These are phyloP conservation scores for Yamadazyma sp. DNA, from an alignment of 805 yeast genomes.

Conservation along the genomic window DNA sequence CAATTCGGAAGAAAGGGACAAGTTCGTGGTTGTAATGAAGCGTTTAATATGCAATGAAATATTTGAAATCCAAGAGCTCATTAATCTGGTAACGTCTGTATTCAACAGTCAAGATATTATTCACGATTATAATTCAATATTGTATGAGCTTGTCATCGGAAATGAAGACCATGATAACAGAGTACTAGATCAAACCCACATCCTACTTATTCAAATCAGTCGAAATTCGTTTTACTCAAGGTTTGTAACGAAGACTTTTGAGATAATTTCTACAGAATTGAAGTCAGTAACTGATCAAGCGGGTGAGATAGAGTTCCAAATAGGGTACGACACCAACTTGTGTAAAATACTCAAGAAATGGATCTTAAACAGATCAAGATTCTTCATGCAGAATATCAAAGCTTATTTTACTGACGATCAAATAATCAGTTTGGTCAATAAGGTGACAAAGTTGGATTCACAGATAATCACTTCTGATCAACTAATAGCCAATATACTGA, in stretches of 20 bases:
- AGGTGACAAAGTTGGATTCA: slow-evolving; percentile 11
- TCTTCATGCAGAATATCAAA: slow-evolving; percentile 23
- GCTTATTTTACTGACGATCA: slow-evolving; percentile 18
- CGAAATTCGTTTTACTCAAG: slow-evolving; percentile 11
- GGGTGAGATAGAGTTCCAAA: neutral
- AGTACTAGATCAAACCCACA: neutral
- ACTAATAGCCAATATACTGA: slow-evolving; percentile 15
- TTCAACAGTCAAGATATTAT: slow-evolving; percentile 5
- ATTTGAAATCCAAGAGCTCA: slow-evolving; percentile 5
- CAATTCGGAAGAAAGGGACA: neutral
- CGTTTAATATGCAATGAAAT: slow-evolving; percentile 10
- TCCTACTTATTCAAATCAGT: slow-evolving; percentile 9
- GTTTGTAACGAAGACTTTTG: slow-evolving; percentile 7
- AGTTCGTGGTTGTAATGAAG: slow-evolving; percentile 6
- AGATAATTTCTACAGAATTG: slow-evolving; percentile 8
- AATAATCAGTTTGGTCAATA: slow-evolving; percentile 20
- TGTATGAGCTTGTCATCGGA: slow-evolving; percentile 12
- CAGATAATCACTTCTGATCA: slow-evolving; percentile 15
- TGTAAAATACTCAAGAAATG: slow-evolving; percentile 7
- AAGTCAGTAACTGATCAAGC: neutral
- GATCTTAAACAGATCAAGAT: slow-evolving; percentile 20
- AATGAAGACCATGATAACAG: slow-evolving; percentile 1
- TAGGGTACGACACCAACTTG: neutral
- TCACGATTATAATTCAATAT: neutral
- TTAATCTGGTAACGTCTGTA: slow-evolving; percentile 4